A percentile compares a stretch with the other conserved stretches of the same genome.
Evolutionary conservation across 164 flowering plant species (phyloP).

Genomic region (Piper longum): DNA sequence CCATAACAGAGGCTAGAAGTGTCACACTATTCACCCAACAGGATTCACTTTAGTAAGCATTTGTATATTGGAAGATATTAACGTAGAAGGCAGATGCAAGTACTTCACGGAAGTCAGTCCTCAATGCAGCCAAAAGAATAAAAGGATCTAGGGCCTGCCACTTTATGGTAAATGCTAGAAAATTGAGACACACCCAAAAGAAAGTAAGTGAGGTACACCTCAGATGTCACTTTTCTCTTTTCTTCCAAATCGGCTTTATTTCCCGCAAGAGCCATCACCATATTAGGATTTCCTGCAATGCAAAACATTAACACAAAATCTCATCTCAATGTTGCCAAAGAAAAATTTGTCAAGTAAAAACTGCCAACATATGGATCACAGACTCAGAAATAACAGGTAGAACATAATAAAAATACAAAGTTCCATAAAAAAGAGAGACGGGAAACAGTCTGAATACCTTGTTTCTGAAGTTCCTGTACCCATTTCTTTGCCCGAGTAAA

Average conservation of each 20-base stretch:
- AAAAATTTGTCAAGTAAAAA: not conserved
- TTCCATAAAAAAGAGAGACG: not conserved
- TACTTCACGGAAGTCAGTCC: no score
- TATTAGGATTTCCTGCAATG: conserved; percentile 27
- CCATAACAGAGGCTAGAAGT: no score
- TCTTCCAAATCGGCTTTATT: conserved; percentile 51
- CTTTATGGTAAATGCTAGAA: not conserved
- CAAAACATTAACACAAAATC: not conserved
- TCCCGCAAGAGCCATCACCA: conserved; percentile 61
- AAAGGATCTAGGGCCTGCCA: not conserved
- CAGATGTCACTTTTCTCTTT: conserved; percentile 36
- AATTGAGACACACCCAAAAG: not conserved
- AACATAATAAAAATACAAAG: no score
- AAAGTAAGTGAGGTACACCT: conserved; percentile 20
- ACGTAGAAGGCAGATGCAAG: no score
- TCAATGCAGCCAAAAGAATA: not conserved
- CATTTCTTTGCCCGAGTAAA: conserved; percentile 48
- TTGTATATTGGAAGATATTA: no score
- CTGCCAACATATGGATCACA: not conserved
- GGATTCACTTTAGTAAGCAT: no score
- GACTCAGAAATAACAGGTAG: not conserved
- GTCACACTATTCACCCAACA: no score
- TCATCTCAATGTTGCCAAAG: not conserved
- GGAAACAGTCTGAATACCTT: conserved; percentile 21
- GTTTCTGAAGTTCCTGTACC: conserved; percentile 52